A percentile compares a stretch with the other conserved stretches of the same genome.
Conservation (phyloP, 1,139 yeast genomes). For the Pichia sp. region DNA sequence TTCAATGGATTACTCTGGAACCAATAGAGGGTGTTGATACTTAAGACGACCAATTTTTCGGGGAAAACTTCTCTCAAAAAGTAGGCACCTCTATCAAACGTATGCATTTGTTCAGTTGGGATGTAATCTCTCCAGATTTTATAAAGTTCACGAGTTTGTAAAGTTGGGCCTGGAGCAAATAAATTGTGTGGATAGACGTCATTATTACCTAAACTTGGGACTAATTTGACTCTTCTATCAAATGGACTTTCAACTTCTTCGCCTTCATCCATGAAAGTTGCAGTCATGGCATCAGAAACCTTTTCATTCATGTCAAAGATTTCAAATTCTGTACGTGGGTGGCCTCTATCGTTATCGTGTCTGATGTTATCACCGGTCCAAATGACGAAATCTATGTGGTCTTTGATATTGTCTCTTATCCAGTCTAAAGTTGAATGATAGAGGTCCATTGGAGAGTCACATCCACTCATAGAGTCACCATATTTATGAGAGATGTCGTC, state of each 20-base stretch:
- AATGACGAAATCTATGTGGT: slow-evolving; percentile 77
- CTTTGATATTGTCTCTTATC: slow-evolving; percentile 61
- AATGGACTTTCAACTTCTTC: slow-evolving; percentile 44
- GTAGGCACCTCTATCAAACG: slow-evolving; percentile 73
- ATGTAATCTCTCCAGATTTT: slow-evolving; percentile 70
- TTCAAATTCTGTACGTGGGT: slow-evolving; percentile 69
- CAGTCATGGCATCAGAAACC: slow-evolving; percentile 53
- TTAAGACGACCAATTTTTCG: slow-evolving; percentile 68
- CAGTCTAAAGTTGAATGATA: slow-evolving; percentile 66
- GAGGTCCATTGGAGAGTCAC: slow-evolving; percentile 64
- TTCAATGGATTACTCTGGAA: slow-evolving; percentile 78
- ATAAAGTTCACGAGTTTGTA: slow-evolving; percentile 75
- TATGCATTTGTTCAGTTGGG: slow-evolving; percentile 77
- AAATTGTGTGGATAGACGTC: slow-evolving; percentile 89
- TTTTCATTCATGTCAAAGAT: slow-evolving; percentile 68
- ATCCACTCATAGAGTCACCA: slow-evolving; percentile 75
- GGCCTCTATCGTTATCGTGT: slow-evolving; percentile 75
- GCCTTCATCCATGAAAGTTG: slow-evolving; percentile 46
- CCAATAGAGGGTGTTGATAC: slow-evolving; percentile 74
- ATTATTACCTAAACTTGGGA: slow-evolving; percentile 81
- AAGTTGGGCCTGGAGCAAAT: slow-evolving; percentile 81
- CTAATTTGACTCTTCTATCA: slow-evolving; percentile 40
- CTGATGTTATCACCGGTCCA: slow-evolving; percentile 93
- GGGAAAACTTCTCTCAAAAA: slow-evolving; percentile 78
- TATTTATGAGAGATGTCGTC: slow-evolving; percentile 51